These are phyloP conservation scores for Debaryomyces coudertii DNA, from an alignment of 1,139 yeast species.

Conservation along the genomic window DNA sequence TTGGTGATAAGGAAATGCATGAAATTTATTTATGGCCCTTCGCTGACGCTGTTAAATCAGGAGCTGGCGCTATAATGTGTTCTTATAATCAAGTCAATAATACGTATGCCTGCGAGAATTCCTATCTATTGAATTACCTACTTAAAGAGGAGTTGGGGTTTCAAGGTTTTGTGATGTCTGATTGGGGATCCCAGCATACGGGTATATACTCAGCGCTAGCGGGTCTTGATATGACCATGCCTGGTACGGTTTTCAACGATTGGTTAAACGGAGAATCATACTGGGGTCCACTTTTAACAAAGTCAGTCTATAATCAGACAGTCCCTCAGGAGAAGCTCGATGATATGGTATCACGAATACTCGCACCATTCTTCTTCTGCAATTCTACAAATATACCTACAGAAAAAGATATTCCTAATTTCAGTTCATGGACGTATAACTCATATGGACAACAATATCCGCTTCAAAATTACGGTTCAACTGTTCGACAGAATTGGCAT, in stretches of 20 bases:
- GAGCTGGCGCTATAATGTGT: constrained; percentile 66
- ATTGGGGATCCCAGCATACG: constrained; percentile 66
- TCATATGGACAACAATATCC: constrained; percentile 57
- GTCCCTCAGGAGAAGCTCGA: constrained; percentile 57
- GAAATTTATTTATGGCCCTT: constrained; percentile 70
- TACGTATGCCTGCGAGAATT: constrained; percentile 63
- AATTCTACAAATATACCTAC: constrained; percentile 35
- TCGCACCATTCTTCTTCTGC: constrained; percentile 58
- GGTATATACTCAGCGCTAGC: constrained; percentile 61
- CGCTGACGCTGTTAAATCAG: constrained; percentile 63
- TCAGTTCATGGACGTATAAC: constrained; percentile 61
- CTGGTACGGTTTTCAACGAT: constrained; percentile 58
- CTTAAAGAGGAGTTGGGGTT: constrained; percentile 67
- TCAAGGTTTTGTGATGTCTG: constrained; percentile 68
- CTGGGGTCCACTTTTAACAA: constrained; percentile 62
- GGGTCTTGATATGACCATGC: constrained; percentile 72
- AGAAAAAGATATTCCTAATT: constrained; percentile 55
- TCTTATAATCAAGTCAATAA: constrained; percentile 62
- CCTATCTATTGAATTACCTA: constrained; percentile 55
- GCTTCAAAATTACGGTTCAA: constrained; percentile 56
- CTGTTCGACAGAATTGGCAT: constrained; percentile 57
- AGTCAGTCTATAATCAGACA: constrained; percentile 59
- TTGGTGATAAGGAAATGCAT: constrained; percentile 66
- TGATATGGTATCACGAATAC: constrained; percentile 63
- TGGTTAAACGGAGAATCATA: constrained; percentile 59